Evolutionary conservation across 257 asterid species (phyloP).

Genomic region (Penstemon eatonii): DNA sequence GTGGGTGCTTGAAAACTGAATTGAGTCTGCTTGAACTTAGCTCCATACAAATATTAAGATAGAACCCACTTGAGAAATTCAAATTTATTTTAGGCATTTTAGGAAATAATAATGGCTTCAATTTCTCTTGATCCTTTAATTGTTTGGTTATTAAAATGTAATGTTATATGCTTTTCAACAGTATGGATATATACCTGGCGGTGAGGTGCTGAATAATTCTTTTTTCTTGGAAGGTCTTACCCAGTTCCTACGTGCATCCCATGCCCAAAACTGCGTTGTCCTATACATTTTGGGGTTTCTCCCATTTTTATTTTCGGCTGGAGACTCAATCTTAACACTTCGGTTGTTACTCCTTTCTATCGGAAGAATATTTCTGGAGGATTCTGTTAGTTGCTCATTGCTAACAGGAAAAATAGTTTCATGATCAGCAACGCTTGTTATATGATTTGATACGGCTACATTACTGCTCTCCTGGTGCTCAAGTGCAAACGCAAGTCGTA

Average conservation of each 20-base stretch:
- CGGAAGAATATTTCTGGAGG: background rate
- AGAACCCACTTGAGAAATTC: too few relatives aligned
- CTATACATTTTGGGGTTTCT: constrained; percentile 18
- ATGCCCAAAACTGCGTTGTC: constrained; percentile 21
- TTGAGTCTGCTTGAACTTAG: too few relatives aligned
- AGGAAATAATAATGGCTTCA: too few relatives aligned
- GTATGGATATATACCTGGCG: too few relatives aligned
- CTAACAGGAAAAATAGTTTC: background rate
- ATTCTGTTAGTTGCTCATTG: constrained; percentile 13
- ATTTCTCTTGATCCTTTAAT: too few relatives aligned
- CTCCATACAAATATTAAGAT: too few relatives aligned
- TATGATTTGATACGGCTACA: background rate
- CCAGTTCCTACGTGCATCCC: constrained; percentile 32
- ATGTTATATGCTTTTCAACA: too few relatives aligned
- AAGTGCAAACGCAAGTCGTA: constrained; percentile 43
- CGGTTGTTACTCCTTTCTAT: background rate
- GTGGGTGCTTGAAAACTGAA: too few relatives aligned
- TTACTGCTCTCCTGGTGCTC: constrained; percentile 35
- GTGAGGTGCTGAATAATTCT: background rate
- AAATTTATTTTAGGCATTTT: too few relatives aligned
- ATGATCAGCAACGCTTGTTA: constrained; percentile 9
- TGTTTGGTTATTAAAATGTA: too few relatives aligned
- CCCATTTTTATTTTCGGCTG: constrained; percentile 12
- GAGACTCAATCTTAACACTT: background rate
- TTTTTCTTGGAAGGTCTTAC: constrained; percentile 24